These are phyloP conservation scores for Cymbidium sinense DNA, from an alignment of 106 monocot species.

Conservation along the genomic window DNA sequence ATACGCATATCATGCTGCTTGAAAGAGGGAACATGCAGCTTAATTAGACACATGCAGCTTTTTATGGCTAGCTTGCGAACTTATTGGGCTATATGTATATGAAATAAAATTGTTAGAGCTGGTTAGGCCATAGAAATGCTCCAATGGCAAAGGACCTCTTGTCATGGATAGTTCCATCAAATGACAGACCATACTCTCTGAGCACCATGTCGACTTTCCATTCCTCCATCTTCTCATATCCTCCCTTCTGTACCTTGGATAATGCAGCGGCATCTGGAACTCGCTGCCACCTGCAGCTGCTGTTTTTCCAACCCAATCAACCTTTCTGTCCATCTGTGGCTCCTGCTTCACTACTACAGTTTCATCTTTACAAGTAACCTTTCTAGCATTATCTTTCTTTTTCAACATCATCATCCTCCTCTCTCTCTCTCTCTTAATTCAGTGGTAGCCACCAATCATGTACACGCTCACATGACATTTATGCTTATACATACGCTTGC, in stretches of 20 bases:
- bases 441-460: not conserved
- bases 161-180: constrained; percentile 28
- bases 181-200: constrained; percentile 26
- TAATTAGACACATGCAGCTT: too few relatives aligned
- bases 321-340: not conserved
- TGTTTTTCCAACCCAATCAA: not conserved
- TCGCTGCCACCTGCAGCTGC: not conserved
- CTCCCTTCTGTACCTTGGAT: too few relatives aligned
- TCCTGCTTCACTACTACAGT: too few relatives aligned
- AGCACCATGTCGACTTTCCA: constrained; percentile 37
- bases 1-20: too few relatives aligned
- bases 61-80: too few relatives aligned
- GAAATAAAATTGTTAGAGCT: constrained; percentile 20
- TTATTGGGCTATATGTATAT: too few relatives aligned
- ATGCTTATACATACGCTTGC: too few relatives aligned
- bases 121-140: constrained; percentile 37
- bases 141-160: constrained; percentile 38
- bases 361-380: too few relatives aligned
- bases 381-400: not conserved
- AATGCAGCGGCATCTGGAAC: not conserved
- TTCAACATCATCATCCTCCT: not conserved
- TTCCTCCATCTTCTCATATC: constrained; percentile 23
- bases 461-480: too few relatives aligned
- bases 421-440: not conserved
- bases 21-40: too few relatives aligned